A percentile compares a stretch with the other conserved stretches of the same genome.
phyloP scores from a whole-genome alignment of 176 grass and related monocot genomes.

The Chrysopogon serrulatus region DNA sequence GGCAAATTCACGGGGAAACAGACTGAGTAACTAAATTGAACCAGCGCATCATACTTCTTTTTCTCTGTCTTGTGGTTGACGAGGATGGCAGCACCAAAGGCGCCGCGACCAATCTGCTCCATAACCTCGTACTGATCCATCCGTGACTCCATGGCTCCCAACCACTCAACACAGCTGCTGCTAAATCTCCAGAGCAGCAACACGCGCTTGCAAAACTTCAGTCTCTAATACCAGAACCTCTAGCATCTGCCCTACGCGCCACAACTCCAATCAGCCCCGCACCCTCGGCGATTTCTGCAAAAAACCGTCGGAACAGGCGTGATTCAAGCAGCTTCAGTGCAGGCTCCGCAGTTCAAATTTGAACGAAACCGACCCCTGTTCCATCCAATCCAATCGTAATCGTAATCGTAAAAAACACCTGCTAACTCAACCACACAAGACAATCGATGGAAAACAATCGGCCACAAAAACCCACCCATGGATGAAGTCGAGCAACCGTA shows the following conservation, averaged over 20 bases:
- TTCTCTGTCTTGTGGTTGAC: conserved; percentile 92
- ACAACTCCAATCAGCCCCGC: conserved; percentile 11
- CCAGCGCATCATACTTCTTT: conserved; percentile 55
- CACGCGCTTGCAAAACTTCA: background rate
- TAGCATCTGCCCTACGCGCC: background rate
- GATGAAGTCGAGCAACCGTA: background rate
- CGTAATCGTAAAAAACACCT: background rate
- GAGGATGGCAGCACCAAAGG: conserved; percentile 94
- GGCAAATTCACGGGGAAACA: conserved; percentile 9
- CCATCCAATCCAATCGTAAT: conserved; percentile 15
- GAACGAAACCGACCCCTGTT: conserved; percentile 3
- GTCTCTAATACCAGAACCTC: background rate
- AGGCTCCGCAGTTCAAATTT: conserved; percentile 14
- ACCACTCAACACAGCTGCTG: conserved; percentile 15
- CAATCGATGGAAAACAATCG: background rate
- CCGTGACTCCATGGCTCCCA: conserved; percentile 76
- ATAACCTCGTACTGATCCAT: conserved; percentile 98
- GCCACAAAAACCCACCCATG: conserved; percentile 2
- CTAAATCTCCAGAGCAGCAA: conserved; percentile 9
- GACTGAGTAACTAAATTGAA: background rate
- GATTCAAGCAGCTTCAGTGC: background rate
- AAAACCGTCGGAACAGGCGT: background rate
- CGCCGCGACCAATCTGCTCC: conserved; percentile 92
- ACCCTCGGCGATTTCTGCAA: conserved; percentile 13
- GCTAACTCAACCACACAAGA: background rate